Evolutionary conservation across 2,329 filamentous ascomycete species (phyloP).

Genomic region (Diaporthe amygdali): DNA sequence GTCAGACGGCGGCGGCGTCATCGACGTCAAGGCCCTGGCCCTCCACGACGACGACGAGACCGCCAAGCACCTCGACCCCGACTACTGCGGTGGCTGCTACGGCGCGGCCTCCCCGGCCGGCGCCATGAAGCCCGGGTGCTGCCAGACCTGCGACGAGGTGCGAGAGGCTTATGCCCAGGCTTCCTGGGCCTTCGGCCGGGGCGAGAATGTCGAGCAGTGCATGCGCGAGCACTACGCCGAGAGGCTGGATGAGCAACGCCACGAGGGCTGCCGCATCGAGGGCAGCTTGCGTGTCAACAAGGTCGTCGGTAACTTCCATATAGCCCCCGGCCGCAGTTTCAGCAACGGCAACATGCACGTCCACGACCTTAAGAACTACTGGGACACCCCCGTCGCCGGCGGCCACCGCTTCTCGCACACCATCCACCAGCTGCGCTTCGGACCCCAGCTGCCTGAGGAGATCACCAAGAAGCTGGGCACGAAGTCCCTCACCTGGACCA

Average conservation of each 20-base stretch:
- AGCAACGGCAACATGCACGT: slow-evolving; percentile 97
- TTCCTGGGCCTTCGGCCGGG: slow-evolving; percentile 92
- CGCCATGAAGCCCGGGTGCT: slow-evolving; percentile 84
- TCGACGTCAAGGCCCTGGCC: slow-evolving; percentile 72
- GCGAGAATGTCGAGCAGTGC: slow-evolving; percentile 94
- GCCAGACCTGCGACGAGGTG: slow-evolving; percentile 96
- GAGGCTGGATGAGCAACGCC: slow-evolving; percentile 83
- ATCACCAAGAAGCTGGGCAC: slow-evolving; percentile 64
- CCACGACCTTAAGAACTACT: slow-evolving; percentile 96
- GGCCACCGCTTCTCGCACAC: slow-evolving; percentile 88
- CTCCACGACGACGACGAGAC: slow-evolving; percentile 73
- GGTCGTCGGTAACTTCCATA: slow-evolving; percentile 97
- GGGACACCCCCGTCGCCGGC: slow-evolving; percentile 70
- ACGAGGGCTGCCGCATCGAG: slow-evolving; percentile 93
- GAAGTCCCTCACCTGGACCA: slow-evolving; percentile 72
- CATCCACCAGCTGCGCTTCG: slow-evolving; percentile 90
- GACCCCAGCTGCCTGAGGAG: slow-evolving; percentile 83
- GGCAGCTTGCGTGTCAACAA: slow-evolving; percentile 95
- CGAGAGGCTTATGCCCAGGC: slow-evolving; percentile 89
- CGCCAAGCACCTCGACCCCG: slow-evolving; percentile 81
- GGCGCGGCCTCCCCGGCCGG: slow-evolving; percentile 76
- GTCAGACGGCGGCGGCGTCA: slow-evolving; percentile 75
- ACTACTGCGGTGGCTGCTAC: slow-evolving; percentile 94
- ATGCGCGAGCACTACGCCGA: slow-evolving; percentile 92
- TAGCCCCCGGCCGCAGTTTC: slow-evolving; percentile 94